These are phyloP conservation scores for Boletus sp. DNA, from an alignment of 768 basidiomycete species.

Conservation along the genomic window DNA sequence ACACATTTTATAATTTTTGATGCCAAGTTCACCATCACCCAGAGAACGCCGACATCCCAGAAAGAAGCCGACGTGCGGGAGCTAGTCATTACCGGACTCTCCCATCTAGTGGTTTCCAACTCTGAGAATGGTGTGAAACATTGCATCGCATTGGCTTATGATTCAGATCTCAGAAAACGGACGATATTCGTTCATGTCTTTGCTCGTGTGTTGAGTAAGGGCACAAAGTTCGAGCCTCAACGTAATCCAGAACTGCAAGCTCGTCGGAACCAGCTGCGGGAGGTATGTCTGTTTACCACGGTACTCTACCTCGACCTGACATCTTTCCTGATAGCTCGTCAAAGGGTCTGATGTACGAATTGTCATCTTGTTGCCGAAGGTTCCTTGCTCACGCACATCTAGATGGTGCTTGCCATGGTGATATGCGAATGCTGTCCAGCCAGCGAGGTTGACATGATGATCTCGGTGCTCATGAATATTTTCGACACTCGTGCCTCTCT, in stretches of 20 bases:
- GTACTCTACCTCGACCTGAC: constrained; percentile 5
- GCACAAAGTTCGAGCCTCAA: constrained; percentile 70
- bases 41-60: constrained; percentile 45
- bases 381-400: constrained; percentile 10
- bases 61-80: constrained; percentile 67
- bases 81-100: constrained; percentile 74
- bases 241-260: constrained; percentile 47
- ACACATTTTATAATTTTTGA: background rate
- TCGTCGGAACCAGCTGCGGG: constrained; percentile 54
- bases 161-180: constrained; percentile 64
- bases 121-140: constrained; percentile 89
- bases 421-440: constrained; percentile 86
- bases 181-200: constrained; percentile 85
- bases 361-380: background rate
- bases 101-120: constrained; percentile 80
- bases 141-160: constrained; percentile 77
- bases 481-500: constrained; percentile 78
- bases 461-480: constrained; percentile 79
- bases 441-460: constrained; percentile 78
- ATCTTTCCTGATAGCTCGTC: constrained; percentile 51
- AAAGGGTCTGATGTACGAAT: constrained; percentile 66
- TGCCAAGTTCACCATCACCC: constrained; percentile 16
- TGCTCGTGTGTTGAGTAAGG: constrained; percentile 74
- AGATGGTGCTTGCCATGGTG: constrained; percentile 80
- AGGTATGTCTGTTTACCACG: constrained; percentile 42